Conservation (phyloP, 352 stramenopile species). For the Phytophthora sojae region DNA sequence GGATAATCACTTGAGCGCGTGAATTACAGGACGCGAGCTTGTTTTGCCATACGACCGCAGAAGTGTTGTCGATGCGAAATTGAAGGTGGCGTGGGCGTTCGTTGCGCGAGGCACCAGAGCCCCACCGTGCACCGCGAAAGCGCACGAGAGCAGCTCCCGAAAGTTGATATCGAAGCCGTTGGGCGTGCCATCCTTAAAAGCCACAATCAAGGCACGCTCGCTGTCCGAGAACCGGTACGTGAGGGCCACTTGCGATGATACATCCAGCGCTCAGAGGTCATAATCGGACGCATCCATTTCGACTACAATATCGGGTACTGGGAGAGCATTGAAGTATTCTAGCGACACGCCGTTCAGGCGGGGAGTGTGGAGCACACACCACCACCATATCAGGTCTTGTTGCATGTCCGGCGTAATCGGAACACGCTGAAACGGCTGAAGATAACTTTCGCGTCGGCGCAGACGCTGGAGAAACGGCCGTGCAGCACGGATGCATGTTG, state of each 20-base stretch:
- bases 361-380: no score
- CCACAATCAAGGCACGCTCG: not conserved
- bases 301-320: constrained; percentile 14
- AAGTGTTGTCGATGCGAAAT: not conserved
- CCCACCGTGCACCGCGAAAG: not conserved
- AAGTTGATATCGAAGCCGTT: constrained; percentile 36
- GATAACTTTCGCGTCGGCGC: no score
- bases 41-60: not conserved
- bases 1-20: no score
- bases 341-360: constrained; percentile 1
- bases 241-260: not conserved
- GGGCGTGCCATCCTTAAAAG: not conserved
- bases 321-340: constrained; percentile 13
- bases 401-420: no score
- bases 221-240: not conserved
- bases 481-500: no score
- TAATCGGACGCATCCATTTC: constrained; percentile 23
- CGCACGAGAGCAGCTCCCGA: constrained; percentile 5
- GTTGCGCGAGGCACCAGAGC: not conserved
- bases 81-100: not conserved
- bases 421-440: no score
- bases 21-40: no score
- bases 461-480: no score
- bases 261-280: constrained; percentile 16
- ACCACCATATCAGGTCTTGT: no score